Conservation (phyloP, 2,329 filamentous ascomycete species). For the Colletotrichum ledebouriae region DNA sequence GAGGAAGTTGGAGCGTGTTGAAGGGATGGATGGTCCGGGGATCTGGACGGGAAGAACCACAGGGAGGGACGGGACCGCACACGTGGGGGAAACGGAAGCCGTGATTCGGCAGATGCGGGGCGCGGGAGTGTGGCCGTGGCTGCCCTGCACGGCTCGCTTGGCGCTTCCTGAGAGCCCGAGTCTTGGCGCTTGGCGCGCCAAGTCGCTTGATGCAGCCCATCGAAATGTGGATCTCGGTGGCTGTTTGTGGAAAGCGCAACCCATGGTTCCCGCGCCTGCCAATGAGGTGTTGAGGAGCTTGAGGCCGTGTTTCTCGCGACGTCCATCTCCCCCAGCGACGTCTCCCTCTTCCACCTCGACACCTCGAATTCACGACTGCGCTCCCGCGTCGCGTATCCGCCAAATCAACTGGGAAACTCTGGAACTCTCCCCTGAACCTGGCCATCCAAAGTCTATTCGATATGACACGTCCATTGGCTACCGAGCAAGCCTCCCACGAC, state of each 20-base stretch:
- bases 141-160: constrained; percentile 19
- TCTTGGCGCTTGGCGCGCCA: constrained; percentile 38
- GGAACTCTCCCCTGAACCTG: neutral
- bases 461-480: neutral
- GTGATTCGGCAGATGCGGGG: constrained; percentile 37
- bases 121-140: constrained; percentile 25
- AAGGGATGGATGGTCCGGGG: constrained; percentile 5
- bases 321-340: neutral
- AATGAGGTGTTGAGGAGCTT: neutral
- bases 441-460: neutral
- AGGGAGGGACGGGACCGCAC: constrained; percentile 24
- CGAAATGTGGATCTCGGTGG: constrained; percentile 19
- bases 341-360: neutral
- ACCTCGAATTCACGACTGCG: neutral
- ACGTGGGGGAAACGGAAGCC: constrained; percentile 33
- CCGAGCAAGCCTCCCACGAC: neutral
- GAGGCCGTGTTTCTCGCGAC: constrained; percentile 11
- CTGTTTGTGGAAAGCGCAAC: constrained; percentile 6
- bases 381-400: too few relatives aligned
- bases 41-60: constrained; percentile 30
- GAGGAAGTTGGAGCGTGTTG: neutral
- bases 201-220: constrained; percentile 15
- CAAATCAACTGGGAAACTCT: neutral
- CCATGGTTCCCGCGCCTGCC: neutral
- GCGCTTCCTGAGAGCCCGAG: constrained; percentile 17